A percentile compares a stretch with the other conserved stretches of the same genome.
These are phyloP conservation scores for Prunella vulgaris DNA, from an alignment of 257 asterid species.

Conservation along the genomic window DNA sequence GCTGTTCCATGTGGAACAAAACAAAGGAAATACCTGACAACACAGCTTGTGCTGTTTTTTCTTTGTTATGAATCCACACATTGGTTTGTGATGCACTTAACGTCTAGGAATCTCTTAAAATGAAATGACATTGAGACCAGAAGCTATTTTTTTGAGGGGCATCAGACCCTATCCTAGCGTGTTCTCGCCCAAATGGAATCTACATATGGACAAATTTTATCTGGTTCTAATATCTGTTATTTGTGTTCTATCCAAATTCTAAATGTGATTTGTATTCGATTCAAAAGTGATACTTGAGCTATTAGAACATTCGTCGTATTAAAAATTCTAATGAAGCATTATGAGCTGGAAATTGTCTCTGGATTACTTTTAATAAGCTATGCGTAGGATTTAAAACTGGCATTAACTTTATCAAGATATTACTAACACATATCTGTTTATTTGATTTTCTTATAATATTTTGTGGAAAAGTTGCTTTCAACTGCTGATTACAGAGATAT, in stretches of 20 bases:
- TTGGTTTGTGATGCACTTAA: too few relatives aligned
- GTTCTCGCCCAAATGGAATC: background rate
- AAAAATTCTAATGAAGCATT: background rate
- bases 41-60: too few relatives aligned
- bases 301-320: background rate
- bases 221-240: background rate
- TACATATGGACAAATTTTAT: background rate
- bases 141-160: background rate
- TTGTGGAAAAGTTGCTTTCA: background rate
- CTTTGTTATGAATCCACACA: too few relatives aligned
- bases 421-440: background rate
- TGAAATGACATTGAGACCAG: background rate
- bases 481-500: background rate
- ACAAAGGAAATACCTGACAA: too few relatives aligned
- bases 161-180: background rate
- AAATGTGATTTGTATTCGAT: background rate
- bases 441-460: background rate
- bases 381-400: background rate
- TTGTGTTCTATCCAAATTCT: background rate
- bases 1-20: too few relatives aligned
- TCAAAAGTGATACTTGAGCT: background rate
- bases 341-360: background rate
- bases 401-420: background rate
- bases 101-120: background rate
- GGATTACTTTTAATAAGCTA: background rate